These are phyloP conservation scores for Mycena maculata DNA, from an alignment of 768 basidiomycete genomes.

Conservation along the genomic window DNA sequence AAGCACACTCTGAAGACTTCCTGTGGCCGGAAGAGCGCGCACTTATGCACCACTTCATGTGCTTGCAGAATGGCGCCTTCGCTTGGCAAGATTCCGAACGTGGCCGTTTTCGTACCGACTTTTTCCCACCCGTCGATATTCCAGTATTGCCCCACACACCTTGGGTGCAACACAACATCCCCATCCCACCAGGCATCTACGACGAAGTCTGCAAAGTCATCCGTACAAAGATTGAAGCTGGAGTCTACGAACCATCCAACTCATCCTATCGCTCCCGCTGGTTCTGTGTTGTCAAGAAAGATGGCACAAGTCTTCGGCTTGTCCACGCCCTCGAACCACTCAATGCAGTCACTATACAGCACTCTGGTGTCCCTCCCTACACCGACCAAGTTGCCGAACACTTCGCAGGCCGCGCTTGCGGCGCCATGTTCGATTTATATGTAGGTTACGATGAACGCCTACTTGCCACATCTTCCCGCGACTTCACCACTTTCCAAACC, in stretches of 20 bases:
- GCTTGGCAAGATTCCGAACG: conserved; percentile 33
- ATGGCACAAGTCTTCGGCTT: neutral
- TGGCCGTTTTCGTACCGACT: conserved; percentile 3
- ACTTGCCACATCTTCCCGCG: conserved; percentile 43
- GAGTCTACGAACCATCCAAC: conserved; percentile 37
- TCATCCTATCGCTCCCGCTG: conserved; percentile 51
- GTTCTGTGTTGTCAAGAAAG: conserved; percentile 48
- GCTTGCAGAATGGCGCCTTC: neutral
- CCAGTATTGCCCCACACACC: conserved; percentile 18
- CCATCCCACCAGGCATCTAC: conserved; percentile 45
- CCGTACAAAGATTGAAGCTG: conserved; percentile 48
- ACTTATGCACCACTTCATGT: conserved; percentile 10
- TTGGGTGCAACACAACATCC: conserved; percentile 39
- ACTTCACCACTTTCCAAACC: conserved; percentile 56
- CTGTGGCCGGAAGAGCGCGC: conserved; percentile 16
- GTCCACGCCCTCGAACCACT: neutral
- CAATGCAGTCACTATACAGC: neutral
- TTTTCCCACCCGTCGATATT: conserved; percentile 34
- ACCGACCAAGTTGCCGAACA: conserved; percentile 49
- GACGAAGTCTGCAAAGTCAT: conserved; percentile 48
- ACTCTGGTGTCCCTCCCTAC: conserved; percentile 27
- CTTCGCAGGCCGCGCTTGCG: conserved; percentile 34
- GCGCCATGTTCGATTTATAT: conserved; percentile 47
- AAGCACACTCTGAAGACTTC: conserved; percentile 15
- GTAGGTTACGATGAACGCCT: conserved; percentile 50